Base-by-base conservation (phyloP, 805 yeast species). In the Pichia exigua region DNA sequence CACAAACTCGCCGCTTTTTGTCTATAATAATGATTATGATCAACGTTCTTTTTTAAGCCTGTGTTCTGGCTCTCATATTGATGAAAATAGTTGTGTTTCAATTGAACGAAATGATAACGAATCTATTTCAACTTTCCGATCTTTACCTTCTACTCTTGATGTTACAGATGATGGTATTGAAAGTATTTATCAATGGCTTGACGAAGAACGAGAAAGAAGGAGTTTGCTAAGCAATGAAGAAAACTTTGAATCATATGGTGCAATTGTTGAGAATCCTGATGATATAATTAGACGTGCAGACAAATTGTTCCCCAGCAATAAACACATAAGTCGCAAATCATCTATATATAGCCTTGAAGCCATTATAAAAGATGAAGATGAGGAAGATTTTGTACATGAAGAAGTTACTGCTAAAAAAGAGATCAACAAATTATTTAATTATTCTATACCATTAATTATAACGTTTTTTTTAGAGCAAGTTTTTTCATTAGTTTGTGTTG, bases 401-500 rank as follows among this genome's bases (percentile, higher is more conserved):
- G 46, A 49, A 2, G 62, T 64, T 2, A 62, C 67, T 1, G 26
- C 50, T 1, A 40, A 45, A 3, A 46, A 50, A 0, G 78, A 74
- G 55, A 53, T 72, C 2, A 44, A 58, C 5, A 68, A 64, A 42
- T 62, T 77, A 13, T 57, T 67, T 41, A 67, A 68, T 42, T 76
- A 72, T 60, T 76, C 82, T 0, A 51, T 71, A 11, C 91, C 91
- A 0, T 66, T 85, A 61, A 73, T 83, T 18, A 66, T 82, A 45
- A 85, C 91, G 2, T 85, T 85, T 60, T 67, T 85, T 44, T 65
- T 85, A 52, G 90, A 85, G 15, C 68, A 66, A 49, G 54, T 60
- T 2, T 74, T 88, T 51, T 78, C 90, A 1, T 80, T 88, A 22
- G 87, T 87, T 1, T 85, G 94, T 6, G 83, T 88, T 20, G 79